These are phyloP conservation scores for Pleurotus tuber-regium DNA, from an alignment of 768 basidiomycete species.

Conservation along the genomic window DNA sequence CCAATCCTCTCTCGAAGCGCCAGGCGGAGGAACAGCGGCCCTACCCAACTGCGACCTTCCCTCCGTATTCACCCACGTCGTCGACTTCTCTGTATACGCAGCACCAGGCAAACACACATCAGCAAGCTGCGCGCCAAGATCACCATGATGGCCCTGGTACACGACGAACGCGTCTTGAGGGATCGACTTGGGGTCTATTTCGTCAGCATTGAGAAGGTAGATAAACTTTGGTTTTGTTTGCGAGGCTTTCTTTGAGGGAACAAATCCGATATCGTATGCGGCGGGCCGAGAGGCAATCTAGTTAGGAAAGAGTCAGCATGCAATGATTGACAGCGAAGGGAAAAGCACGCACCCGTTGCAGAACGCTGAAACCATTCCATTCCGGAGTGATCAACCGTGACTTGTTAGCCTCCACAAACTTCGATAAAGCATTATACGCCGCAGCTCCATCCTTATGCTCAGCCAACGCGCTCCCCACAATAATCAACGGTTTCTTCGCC, in stretches of 20 bases:
- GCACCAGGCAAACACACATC: slow-evolving; percentile 92
- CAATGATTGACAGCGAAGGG: neutral
- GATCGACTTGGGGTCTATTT: slow-evolving; percentile 83
- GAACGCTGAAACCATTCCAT: slow-evolving; percentile 93
- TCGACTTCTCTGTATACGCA: slow-evolving; percentile 88
- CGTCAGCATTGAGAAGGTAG: slow-evolving; percentile 95
- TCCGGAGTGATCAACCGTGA: slow-evolving; percentile 74
- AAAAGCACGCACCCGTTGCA: slow-evolving; percentile 73
- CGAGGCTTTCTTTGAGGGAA: slow-evolving; percentile 78
- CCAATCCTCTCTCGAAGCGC: slow-evolving; percentile 95
- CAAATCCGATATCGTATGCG: slow-evolving; percentile 93
- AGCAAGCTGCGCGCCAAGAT: slow-evolving; percentile 94
- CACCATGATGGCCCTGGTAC: slow-evolving; percentile 98
- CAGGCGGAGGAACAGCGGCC: slow-evolving; percentile 92
- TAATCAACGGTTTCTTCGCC: slow-evolving; percentile 89
- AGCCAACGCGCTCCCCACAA: slow-evolving; percentile 83
- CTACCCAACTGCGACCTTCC: slow-evolving; percentile 89
- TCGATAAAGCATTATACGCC: slow-evolving; percentile 72
- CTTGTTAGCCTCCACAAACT: slow-evolving; percentile 80
- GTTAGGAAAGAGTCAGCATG: slow-evolving; percentile 3
- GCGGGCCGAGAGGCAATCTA: slow-evolving; percentile 91
- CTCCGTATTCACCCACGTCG: slow-evolving; percentile 97
- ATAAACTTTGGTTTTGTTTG: slow-evolving; percentile 86
- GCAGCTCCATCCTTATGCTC: slow-evolving; percentile 86
- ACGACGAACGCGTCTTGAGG: slow-evolving; percentile 94